Conservation (phyloP, 305 asterid genomes). For the Fraxinus sp. region DNA sequence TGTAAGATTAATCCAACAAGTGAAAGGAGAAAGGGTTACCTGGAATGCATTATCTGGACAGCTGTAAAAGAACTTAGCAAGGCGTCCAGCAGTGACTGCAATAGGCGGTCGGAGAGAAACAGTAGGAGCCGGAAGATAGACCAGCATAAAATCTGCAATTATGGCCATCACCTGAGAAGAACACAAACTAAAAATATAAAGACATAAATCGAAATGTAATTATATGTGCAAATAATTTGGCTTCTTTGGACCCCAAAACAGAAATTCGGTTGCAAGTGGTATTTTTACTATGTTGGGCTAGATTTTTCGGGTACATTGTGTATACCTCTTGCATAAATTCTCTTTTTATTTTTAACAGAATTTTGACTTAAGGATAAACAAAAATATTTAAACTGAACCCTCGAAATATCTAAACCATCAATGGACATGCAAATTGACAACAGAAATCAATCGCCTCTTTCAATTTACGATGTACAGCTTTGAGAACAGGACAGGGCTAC, state of each 20-base stretch:
- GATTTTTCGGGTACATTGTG: not conserved
- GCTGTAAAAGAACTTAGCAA: conserved; percentile 66
- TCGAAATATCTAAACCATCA: not conserved
- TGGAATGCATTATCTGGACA: conserved; percentile 94
- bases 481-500: not conserved
- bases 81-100: conserved; percentile 61
- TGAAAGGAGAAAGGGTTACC: conserved; percentile 30
- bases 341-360: not conserved
- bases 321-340: not conserved
- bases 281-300: not conserved
- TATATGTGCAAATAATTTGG: not conserved
- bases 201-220: not conserved
- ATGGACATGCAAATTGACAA: not conserved
- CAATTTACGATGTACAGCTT: not conserved
- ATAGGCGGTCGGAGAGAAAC: conserved; percentile 81
- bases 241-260: not conserved
- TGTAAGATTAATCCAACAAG: not conserved
- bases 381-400: not conserved
- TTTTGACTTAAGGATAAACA: not conserved
- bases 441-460: not conserved
- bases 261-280: not conserved
- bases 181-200: conserved; percentile 18
- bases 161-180: conserved; percentile 76
- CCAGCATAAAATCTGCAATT: conserved; percentile 96
- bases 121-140: conserved; percentile 95